Percentiles rank a stretch among this genome's conserved stretches.
These are phyloP conservation scores for Candida qinlingensis DNA, from an alignment of 805 yeast species.

Conservation along the genomic window DNA sequence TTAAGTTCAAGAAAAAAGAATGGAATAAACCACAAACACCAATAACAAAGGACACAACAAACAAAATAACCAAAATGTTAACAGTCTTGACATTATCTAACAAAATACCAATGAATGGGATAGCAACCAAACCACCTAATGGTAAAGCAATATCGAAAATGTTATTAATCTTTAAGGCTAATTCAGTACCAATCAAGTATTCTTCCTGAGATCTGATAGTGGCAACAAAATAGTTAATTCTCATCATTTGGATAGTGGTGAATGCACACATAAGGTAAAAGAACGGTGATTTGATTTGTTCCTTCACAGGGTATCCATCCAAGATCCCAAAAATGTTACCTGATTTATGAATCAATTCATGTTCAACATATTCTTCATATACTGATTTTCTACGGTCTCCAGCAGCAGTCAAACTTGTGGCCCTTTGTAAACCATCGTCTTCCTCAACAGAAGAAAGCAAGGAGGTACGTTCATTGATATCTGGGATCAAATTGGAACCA, in stretches of 20 bases:
- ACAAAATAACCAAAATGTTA: constrained; percentile 46
- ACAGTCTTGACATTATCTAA: constrained; percentile 70
- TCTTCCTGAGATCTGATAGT: constrained; percentile 80
- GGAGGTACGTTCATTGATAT: constrained; percentile 33
- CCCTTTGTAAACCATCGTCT: constrained; percentile 5
- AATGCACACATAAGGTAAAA: constrained; percentile 71
- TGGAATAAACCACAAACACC: constrained; percentile 70
- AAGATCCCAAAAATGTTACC: constrained; percentile 69
- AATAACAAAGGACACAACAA: constrained; percentile 50
- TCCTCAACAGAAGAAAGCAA: constrained; percentile 18
- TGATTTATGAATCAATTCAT: constrained; percentile 42
- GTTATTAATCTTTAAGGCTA: constrained; percentile 56
- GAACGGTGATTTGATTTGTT: constrained; percentile 58
- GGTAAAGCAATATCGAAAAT: constrained; percentile 87
- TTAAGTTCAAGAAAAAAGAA: constrained; percentile 41
- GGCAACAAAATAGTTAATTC: constrained; percentile 91
- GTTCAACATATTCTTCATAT: constrained; percentile 62
- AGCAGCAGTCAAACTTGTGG: constrained; percentile 17
- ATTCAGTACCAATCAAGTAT: constrained; percentile 50
- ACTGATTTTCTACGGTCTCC: constrained; percentile 45
- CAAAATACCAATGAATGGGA: constrained; percentile 80
- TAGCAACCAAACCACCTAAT: constrained; percentile 78
- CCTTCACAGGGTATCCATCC: constrained; percentile 52
- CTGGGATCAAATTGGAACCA: constrained; percentile 40
- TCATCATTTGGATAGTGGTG: constrained; percentile 83